Base-by-base conservation (phyloP, 345 rosid species). In the Brassica cretica region DNA sequence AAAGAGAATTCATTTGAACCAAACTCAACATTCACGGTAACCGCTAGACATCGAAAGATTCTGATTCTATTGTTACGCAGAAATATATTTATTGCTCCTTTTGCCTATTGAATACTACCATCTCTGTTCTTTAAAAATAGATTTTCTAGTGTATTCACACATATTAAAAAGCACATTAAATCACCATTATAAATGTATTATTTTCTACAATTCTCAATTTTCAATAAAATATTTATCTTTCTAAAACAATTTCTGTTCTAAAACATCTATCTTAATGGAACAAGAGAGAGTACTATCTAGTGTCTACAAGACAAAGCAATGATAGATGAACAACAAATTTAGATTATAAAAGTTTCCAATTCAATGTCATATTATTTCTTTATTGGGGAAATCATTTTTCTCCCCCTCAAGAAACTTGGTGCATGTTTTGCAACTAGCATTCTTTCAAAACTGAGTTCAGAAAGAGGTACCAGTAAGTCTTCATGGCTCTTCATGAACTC, bases 401-500 rank as follows among this genome's bases (percentile, higher is more conserved):
- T 27, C 10, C 51, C 51, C n/a, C 5, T 44, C 51, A 44, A 1
- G 14, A 3, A 19, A 8, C 1, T 1, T 69, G 58, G 27, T 29
- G 25, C 4, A 64, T 66, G 66, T 32, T 32, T 15, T 60, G 14
- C 1, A 8, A 58, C 67, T 78, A 72, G 65, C 39, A 33, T 39
- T 66, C 19, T 61, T 3, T 12, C 12, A 2, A 66, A 58, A 66
- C 0, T 18, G 0, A 18, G 77, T 69, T 46, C 41, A 72, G 33
- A 0, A 32, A 59, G 66, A 59, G 1, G 32, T 89, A 90, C 98
- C 97, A 94, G 86, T 58, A 94, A 76, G 80, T 94, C 98, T 84
- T 92, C 98, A 81, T 94, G 91, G 67, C 80, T 92, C 83, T 94
- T 94, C 77, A 46, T 68, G 76, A 94, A 88, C 81, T 89, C 97